Evolutionary conservation across 163 green algal genomes (phyloP).

Genomic region (Coccomyxa subellipsoidea): DNA sequence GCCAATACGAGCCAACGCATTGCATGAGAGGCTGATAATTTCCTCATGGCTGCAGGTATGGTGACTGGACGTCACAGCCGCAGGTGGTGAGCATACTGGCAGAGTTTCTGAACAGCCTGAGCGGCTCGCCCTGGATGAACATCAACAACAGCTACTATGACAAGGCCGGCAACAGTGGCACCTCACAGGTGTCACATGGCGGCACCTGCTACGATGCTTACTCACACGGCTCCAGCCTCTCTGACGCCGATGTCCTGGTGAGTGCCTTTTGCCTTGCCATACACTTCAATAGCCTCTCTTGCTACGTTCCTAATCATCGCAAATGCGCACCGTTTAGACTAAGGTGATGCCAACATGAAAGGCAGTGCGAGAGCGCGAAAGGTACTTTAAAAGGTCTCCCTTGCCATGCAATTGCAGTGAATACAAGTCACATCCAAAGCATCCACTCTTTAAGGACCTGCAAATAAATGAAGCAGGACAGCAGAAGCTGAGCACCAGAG

Average conservation of each 20-base stretch:
- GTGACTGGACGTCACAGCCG: background rate
- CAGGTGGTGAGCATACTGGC: background rate
- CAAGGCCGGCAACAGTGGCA: background rate
- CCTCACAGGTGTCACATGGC: conserved; percentile 2
- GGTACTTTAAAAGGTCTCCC: too few species aligned
- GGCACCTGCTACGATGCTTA: background rate
- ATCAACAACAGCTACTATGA: conserved; percentile 15
- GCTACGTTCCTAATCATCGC: background rate
- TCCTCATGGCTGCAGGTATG: background rate
- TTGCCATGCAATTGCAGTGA: too few species aligned
- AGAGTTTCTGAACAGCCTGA: conserved; percentile 4
- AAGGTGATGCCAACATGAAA: background rate
- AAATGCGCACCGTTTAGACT: background rate
- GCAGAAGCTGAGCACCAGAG: too few species aligned
- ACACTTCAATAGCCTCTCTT: background rate
- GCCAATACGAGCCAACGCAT: too few species aligned
- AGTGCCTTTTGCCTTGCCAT: too few species aligned
- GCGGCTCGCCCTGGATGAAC: conserved; percentile 13
- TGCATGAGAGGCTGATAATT: too few species aligned
- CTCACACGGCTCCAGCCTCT: background rate
- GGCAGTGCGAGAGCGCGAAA: background rate
- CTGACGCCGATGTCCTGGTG: conserved; percentile 9
- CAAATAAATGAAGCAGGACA: too few species aligned
- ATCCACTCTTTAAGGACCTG: too few species aligned
- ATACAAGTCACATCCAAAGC: too few species aligned